Conservation (phyloP, 306 rosid species). For the Vicia faba region DNA sequence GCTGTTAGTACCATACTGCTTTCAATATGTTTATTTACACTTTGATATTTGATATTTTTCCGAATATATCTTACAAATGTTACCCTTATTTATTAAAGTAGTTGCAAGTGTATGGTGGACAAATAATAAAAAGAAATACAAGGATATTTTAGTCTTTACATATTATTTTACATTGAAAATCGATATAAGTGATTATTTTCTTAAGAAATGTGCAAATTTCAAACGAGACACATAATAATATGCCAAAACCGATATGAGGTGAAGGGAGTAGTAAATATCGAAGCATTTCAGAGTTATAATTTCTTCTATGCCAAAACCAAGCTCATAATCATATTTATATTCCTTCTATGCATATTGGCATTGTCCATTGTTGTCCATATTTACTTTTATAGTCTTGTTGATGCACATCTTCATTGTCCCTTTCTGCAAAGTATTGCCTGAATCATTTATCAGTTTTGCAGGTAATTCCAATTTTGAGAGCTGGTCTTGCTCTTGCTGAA, state of each 20-base stretch:
- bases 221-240: too few relatives aligned
- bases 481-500: constrained; percentile 91
- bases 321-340: too few relatives aligned
- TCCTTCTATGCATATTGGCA: neutral
- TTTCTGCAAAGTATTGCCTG: constrained; percentile 37
- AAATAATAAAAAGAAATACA: too few relatives aligned
- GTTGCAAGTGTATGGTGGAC: too few relatives aligned
- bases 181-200: too few relatives aligned
- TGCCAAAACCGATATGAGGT: too few relatives aligned
- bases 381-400: constrained; percentile 12
- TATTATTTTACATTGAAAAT: neutral
- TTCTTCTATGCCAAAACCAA: too few relatives aligned
- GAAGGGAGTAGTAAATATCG: too few relatives aligned
- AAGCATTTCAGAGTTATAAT: too few relatives aligned
- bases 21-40: constrained; percentile 18
- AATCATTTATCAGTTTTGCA: constrained; percentile 46
- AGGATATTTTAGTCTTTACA: too few relatives aligned
- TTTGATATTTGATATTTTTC: neutral
- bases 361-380: neutral
- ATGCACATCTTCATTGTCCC: constrained; percentile 12
- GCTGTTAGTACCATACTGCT: constrained; percentile 50
- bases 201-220: too few relatives aligned
- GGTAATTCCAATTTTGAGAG: constrained; percentile 92
- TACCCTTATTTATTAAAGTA: too few relatives aligned
- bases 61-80: neutral